Percentiles rank a stretch among this genome's conserved stretches.
phyloP scores from a whole-genome alignment of 805 yeast genomes.

The Yarrowia hollandica region DNA sequence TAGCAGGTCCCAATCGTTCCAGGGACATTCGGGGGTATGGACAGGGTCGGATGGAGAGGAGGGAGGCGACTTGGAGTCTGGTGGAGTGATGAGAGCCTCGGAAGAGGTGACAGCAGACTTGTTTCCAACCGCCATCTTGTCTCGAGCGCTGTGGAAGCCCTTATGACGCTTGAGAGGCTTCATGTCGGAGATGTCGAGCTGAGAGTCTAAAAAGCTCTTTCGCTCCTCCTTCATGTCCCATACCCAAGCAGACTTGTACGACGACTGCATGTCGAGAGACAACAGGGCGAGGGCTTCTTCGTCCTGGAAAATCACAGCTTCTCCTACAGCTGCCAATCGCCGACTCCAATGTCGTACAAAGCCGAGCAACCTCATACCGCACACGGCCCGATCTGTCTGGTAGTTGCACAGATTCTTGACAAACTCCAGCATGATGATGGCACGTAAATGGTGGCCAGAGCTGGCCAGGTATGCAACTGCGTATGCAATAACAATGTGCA shows the following conservation, averaged over 20 bases:
- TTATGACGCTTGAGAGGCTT: constrained; percentile 13
- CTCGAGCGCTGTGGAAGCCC: not conserved
- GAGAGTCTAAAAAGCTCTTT: not conserved
- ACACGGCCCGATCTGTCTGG: constrained; percentile 8
- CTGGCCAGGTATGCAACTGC: constrained; percentile 30
- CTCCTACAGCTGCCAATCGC: not conserved
- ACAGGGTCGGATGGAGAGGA: not conserved
- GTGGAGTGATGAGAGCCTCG: constrained; percentile 14
- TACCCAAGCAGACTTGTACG: constrained; percentile 31
- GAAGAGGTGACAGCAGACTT: not conserved
- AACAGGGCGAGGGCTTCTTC: constrained; percentile 32
- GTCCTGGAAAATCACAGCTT: constrained; percentile 26
- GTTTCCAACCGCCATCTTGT: not conserved
- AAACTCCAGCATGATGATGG: constrained; percentile 27
- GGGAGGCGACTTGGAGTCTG: constrained; percentile 10
- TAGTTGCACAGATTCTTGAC: constrained; percentile 22
- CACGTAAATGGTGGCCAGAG: constrained; percentile 30
- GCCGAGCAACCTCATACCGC: constrained; percentile 31
- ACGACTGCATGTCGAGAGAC: constrained; percentile 31
- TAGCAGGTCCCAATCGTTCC: constrained; percentile 19
- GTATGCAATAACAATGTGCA: constrained; percentile 29
- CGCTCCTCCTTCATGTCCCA: constrained; percentile 30
- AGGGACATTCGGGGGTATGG: not conserved
- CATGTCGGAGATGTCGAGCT: constrained; percentile 13
- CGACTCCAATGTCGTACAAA: constrained; percentile 24